Evolutionary conservation across 2,329 filamentous ascomycete species (phyloP).

Genomic region (Colletotrichum sp.): DNA sequence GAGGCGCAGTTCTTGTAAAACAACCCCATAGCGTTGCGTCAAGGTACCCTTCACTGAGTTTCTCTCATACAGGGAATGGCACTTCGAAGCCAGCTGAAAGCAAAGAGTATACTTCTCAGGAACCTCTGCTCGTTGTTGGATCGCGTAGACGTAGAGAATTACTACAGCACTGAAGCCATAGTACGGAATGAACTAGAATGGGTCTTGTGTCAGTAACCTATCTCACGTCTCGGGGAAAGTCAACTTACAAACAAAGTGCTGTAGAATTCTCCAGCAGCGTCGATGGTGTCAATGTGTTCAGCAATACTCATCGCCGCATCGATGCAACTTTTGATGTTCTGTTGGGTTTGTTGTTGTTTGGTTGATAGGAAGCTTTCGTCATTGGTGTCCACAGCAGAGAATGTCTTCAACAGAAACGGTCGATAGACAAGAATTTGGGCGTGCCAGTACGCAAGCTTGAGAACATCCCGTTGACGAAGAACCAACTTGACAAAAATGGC

Average conservation of each 20-base stretch:
- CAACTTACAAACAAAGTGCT: conserved; percentile 43
- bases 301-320: conserved; percentile 42
- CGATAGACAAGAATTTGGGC: conserved; percentile 42
- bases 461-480: conserved; percentile 42
- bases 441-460: conserved; percentile 48
- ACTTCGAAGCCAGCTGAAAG: conserved; percentile 41
- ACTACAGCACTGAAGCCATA: conserved; percentile 49
- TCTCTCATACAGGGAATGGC: conserved; percentile 41
- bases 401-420: conserved; percentile 39
- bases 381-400: conserved; percentile 4
- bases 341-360: conserved; percentile 17
- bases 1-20: conserved; percentile 39
- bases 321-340: conserved; percentile 33
- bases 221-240: too few species aligned
- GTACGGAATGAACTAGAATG: conserved; percentile 38
- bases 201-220: too few species aligned
- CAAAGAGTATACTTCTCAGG: conserved; percentile 30
- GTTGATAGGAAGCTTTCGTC: fast-evolving
- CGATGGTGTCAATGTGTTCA: conserved; percentile 41
- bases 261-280: conserved; percentile 37
- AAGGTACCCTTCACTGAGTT: conserved; percentile 42
- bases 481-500: conserved; percentile 33
- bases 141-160: conserved; percentile 48
- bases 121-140: conserved; percentile 36
- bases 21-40: conserved; percentile 44